A percentile compares a stretch with the other conserved stretches of the same genome.
phyloP scores from a whole-genome alignment of 768 basidiomycete species.

The Boletus insuetus region DNA sequence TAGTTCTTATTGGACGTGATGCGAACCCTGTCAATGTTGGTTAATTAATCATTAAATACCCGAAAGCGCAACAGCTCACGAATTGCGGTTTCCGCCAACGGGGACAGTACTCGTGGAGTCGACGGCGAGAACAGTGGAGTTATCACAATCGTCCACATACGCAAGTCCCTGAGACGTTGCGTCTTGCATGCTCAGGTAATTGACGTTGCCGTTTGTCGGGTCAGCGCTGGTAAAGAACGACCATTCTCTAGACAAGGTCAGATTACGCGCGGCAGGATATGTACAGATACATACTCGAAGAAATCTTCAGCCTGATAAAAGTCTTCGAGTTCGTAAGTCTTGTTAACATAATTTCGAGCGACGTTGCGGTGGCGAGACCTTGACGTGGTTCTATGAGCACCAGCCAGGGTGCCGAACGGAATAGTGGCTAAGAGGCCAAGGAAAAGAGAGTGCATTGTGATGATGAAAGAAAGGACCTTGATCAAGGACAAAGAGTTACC shows the following conservation, averaged over 20 bases:
- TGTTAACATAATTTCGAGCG: constrained; percentile 20
- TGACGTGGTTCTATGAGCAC: constrained; percentile 27
- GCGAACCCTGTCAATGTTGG: constrained; percentile 47
- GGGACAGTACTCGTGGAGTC: constrained; percentile 52
- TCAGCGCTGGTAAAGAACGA: constrained; percentile 61
- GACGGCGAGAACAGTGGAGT: constrained; percentile 58
- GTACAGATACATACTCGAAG: constrained; percentile 46
- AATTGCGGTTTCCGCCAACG: constrained; percentile 52
- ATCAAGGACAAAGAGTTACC: background rate
- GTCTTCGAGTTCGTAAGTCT: constrained; percentile 37
- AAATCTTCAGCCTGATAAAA: constrained; percentile 53
- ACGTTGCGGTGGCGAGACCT: constrained; percentile 31
- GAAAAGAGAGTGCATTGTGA: constrained; percentile 34
- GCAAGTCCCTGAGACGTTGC: constrained; percentile 56
- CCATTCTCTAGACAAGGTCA: constrained; percentile 50
- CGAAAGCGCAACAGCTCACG: constrained; percentile 31
- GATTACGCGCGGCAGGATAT: background rate
- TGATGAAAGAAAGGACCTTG: constrained; percentile 8
- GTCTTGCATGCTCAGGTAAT: constrained; percentile 47
- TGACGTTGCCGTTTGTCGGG: constrained; percentile 70
- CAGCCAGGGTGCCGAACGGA: constrained; percentile 37
- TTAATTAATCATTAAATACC: constrained; percentile 1
- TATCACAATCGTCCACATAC: constrained; percentile 53
- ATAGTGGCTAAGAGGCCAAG: constrained; percentile 31
- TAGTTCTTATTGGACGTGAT: constrained; percentile 64